phyloP scores from a whole-genome alignment of 495 filamentous ascomycete species.

The Xylaria palmicola region DNA sequence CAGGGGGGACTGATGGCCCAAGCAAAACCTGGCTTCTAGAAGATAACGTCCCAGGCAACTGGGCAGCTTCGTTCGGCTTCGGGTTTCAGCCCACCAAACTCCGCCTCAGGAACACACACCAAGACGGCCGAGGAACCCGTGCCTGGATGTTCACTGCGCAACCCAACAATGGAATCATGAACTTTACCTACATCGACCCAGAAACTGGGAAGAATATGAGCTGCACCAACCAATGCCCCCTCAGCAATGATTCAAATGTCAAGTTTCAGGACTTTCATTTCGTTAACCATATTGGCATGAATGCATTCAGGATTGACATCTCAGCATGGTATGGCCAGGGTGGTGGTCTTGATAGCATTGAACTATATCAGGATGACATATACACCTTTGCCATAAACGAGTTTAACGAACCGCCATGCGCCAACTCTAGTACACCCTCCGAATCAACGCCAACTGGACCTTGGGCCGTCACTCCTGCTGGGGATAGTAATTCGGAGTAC shows the following conservation, averaged over 20 bases:
- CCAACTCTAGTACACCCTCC: slow-evolving; percentile 62
- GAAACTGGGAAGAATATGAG: slow-evolving; percentile 58
- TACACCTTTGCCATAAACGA: slow-evolving; percentile 78
- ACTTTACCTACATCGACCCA: slow-evolving; percentile 85
- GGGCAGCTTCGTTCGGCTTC: slow-evolving; percentile 79
- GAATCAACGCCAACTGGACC: slow-evolving; percentile 65
- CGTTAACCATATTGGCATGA: slow-evolving; percentile 85
- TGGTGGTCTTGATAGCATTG: slow-evolving; percentile 82
- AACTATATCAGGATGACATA: slow-evolving; percentile 87
- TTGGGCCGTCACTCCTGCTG: slow-evolving; percentile 66
- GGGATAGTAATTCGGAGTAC: slow-evolving; percentile 68
- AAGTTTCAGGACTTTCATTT: slow-evolving; percentile 87
- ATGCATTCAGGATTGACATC: slow-evolving; percentile 81
- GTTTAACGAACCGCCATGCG: slow-evolving; percentile 87
- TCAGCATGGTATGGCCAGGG: slow-evolving; percentile 81
- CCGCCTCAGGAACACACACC: slow-evolving; percentile 84
- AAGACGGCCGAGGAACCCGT: slow-evolving; percentile 81
- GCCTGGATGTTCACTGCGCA: slow-evolving; percentile 79
- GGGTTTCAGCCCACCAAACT: slow-evolving; percentile 82
- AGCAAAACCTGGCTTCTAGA: slow-evolving; percentile 81
- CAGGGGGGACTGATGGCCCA: slow-evolving; percentile 58
- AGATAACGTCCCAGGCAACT: slow-evolving; percentile 78
- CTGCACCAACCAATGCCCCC: slow-evolving; percentile 78
- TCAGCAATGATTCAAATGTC: slow-evolving; percentile 63
- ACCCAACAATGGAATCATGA: slow-evolving; percentile 91